phyloP scores from a whole-genome alignment of 2,329 filamentous ascomycete genomes.

The Nakataea oryzae region DNA sequence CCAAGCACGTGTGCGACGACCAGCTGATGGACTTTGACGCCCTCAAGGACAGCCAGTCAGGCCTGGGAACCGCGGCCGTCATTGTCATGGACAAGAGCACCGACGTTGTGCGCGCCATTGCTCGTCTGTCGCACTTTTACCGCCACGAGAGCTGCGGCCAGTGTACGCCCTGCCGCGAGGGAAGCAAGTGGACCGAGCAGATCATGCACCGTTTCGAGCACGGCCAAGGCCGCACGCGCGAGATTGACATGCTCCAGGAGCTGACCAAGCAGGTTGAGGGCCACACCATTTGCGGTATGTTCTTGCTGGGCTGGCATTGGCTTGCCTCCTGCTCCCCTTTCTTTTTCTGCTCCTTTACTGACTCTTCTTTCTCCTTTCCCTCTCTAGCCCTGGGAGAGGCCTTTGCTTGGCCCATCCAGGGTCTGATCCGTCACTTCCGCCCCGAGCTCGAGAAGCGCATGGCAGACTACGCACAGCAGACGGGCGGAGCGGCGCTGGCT shows the following conservation, averaged over 20 bases:
- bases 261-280: slow-evolving; percentile 98
- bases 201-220: slow-evolving; percentile 97
- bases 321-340: background rate
- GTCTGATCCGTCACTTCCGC: slow-evolving; percentile 94
- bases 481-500: slow-evolving; percentile 65
- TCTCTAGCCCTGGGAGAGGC: slow-evolving; percentile 76
- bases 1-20: slow-evolving; percentile 81
- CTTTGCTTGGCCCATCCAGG: slow-evolving; percentile 97
- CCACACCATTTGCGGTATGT: slow-evolving; percentile 90
- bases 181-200: slow-evolving; percentile 97
- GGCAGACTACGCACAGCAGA: slow-evolving; percentile 63
- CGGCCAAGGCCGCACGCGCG: slow-evolving; percentile 75
- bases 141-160: slow-evolving; percentile 97
- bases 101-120: slow-evolving; percentile 89
- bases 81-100: slow-evolving; percentile 99
- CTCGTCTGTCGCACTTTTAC: slow-evolving; percentile 91
- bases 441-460: slow-evolving; percentile 91
- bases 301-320: too few relatives aligned
- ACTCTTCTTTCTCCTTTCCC: slow-evolving; percentile 11
- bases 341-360: slow-evolving; percentile 11
- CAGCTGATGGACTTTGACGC: slow-evolving; percentile 99
- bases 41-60: slow-evolving; percentile 93
- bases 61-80: slow-evolving; percentile 92
- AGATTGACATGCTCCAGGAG: slow-evolving; percentile 99
- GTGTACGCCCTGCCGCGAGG: slow-evolving; percentile 98